Evolutionary conservation across 1,284 basidiomycete genomes (phyloP).

Genomic region (Amylostereum areolatum): DNA sequence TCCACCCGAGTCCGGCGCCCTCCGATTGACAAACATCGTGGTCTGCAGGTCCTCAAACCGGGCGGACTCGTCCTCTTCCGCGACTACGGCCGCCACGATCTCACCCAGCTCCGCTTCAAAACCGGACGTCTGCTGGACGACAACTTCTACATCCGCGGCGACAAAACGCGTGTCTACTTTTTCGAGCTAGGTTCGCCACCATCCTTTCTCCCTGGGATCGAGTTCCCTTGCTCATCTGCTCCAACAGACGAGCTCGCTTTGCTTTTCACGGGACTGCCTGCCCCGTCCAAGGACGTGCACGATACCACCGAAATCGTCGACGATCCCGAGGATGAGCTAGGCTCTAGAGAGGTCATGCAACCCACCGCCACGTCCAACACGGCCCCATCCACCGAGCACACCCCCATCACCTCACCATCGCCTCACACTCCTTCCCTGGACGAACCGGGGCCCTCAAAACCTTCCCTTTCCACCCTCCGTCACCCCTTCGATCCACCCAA

Average conservation of each 20-base stretch:
- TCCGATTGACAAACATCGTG: not conserved
- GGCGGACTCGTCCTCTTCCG: conserved; percentile 82
- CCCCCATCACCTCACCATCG: not conserved
- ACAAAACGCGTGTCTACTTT: conserved; percentile 96
- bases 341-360: too few species aligned
- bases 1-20: not conserved
- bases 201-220: not conserved
- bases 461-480: conserved; percentile 1
- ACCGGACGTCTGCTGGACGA: conserved; percentile 83
- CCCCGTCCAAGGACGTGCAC: conserved; percentile 23
- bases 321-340: conserved; percentile 16
- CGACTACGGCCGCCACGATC: conserved; percentile 94
- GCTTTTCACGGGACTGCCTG: conserved; percentile 66
- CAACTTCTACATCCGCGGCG: conserved; percentile 92
- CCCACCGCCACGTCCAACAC: too few species aligned
- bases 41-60: conserved; percentile 78
- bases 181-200: conserved; percentile 71
- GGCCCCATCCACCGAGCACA: not conserved
- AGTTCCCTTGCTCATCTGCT: not conserved
- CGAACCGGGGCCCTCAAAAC: not conserved
- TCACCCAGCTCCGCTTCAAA: conserved; percentile 93
- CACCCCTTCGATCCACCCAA: conserved; percentile 32
- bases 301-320: conserved; percentile 29
- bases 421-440: conserved; percentile 10
- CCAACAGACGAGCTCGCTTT: conserved; percentile 71